Conservation (phyloP, 2,329 filamentous ascomycete species). For the Aspergillus luchuensis region DNA sequence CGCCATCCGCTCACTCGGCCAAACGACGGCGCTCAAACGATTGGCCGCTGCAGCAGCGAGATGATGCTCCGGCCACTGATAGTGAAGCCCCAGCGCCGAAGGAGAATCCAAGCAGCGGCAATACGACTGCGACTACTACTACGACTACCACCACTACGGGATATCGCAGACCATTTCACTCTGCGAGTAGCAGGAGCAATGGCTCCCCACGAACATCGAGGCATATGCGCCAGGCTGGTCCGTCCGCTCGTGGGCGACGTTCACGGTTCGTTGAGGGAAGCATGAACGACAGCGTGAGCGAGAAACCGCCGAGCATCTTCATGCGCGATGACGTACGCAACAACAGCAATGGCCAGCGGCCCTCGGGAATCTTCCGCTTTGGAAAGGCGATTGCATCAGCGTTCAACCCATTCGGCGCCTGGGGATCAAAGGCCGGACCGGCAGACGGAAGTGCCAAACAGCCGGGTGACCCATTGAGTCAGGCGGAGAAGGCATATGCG, state of each 20-base stretch:
- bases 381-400: slow-evolving; percentile 56
- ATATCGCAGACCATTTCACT: slow-evolving; percentile 21
- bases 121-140: slow-evolving; percentile 4
- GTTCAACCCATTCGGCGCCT: slow-evolving; percentile 57
- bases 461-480: slow-evolving; percentile 48
- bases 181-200: slow-evolving; percentile 1
- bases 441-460: slow-evolving; percentile 36
- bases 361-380: slow-evolving; percentile 57
- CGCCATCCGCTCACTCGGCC: slow-evolving; percentile 33
- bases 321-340: slow-evolving; percentile 48
- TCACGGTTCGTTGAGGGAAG: slow-evolving; percentile 76
- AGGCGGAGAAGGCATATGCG: slow-evolving; percentile 55
- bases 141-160: slow-evolving; percentile 2
- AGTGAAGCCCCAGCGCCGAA: background rate
- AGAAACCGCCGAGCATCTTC: slow-evolving; percentile 69
- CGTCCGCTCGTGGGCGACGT: slow-evolving; percentile 51
- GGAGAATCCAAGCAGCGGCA: background rate
- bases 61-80: background rate
- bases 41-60: slow-evolving; percentile 39
- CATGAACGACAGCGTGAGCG: slow-evolving; percentile 79
- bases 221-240: slow-evolving; percentile 7
- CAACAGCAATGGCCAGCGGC: slow-evolving; percentile 23
- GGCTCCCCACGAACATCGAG: slow-evolving; percentile 20
- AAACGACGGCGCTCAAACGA: slow-evolving; percentile 50
- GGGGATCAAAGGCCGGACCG: slow-evolving; percentile 49